Evolutionary conservation across 352 stramenopile species (phyloP), one percentile per base, ranked within the genome.

Genomic region (Globisporangium echinulatum): DNA sequence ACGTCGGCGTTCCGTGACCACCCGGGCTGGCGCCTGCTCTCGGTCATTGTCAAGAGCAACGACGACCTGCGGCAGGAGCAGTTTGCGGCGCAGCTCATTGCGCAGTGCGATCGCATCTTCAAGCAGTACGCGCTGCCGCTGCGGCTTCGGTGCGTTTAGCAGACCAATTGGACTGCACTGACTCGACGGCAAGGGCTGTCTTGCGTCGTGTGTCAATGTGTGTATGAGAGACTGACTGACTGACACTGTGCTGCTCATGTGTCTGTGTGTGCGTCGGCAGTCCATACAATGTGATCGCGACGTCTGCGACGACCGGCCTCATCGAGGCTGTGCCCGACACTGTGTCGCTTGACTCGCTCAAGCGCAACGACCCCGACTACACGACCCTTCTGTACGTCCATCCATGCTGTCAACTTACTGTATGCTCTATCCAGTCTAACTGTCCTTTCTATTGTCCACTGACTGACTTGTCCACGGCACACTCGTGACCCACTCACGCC

Each of bases 61-160:
- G 97, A 99, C 68, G 97, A 99, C 58, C 71, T 99, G 54, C 83
- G 97, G 3, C 97, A 99, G 70, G 97, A 99, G 72, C 89, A 97
- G 37, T 98, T 99, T 72, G 93, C 96, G 0, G 95, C 98, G 59
- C 96, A 99, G 68, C 72, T 99, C 4, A 99, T 99, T 63, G 81
- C 92, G 19, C 82, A 98, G 51, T 98, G 95, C 56, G 80, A 97
- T 44, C 87, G 97, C 50, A 97, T 98, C 60, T 99, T 99, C 68
- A 77, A 94, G 57, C 87, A 92, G 50, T 95, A 97, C n/a, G 81
- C 85, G 14, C 69, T 99, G 19, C 89, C 94, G 33, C 79, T 99
- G 13, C 97, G 81, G 60, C 67, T 99, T 6, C 74, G 92, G 69
- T 90, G 74, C 42, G 62, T 38, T 38, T 96, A n/a, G 25, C 25